Evolutionary conservation across 1,284 basidiomycete species (phyloP), one percentile per base, ranked within the genome.

Genomic region (Tilletiaria anomala): DNA sequence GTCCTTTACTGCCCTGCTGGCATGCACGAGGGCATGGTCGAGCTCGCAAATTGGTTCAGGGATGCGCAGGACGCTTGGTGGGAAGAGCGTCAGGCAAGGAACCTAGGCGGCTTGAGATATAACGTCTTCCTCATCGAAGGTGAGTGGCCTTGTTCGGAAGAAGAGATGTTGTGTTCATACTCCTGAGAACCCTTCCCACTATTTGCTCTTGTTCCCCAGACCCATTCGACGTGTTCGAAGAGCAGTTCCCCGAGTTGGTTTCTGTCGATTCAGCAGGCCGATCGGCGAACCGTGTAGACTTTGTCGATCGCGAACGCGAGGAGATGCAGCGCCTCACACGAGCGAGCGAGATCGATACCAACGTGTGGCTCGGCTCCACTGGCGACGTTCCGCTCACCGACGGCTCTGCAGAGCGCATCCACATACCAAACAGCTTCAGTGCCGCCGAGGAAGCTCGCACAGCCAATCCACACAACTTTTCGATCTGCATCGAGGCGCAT

Each of bases 271-370:
- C 67, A 16, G 48, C 58, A 24, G 75, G 75, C 17, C 56, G 61
- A 2, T 60, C 68, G 18, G 69, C 68, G 45, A 68, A 67, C 37
- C 62, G 68, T 35, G 66, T 73, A 33, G 69, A 73, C 49, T 70
- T 75, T 39, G 70, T 72, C 37, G 70, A 73, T 22, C 60, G 70
- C 35, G 87, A 93, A 70, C 78, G 78, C 64, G 81, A 85, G 47
- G 87, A 91, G 70, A 89, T 89, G 82, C 73, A 80, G 19, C 79
- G 82, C 56, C 72, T 91, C 45, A 93, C 88, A 0, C 75, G 77
- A 38, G 84, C 85, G 2, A 79, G 77, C 21, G 82, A 87, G 70
- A 86, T 91, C 38, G 71, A 72, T 14, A 69, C 72, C 26, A 72
- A 73, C 15, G 71, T 78, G 47, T 76, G 72, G 71, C 72, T 75